Base-by-base conservation (phyloP, 192 early-diverging fungal genomes). In the Ambispora gerdemannii region DNA sequence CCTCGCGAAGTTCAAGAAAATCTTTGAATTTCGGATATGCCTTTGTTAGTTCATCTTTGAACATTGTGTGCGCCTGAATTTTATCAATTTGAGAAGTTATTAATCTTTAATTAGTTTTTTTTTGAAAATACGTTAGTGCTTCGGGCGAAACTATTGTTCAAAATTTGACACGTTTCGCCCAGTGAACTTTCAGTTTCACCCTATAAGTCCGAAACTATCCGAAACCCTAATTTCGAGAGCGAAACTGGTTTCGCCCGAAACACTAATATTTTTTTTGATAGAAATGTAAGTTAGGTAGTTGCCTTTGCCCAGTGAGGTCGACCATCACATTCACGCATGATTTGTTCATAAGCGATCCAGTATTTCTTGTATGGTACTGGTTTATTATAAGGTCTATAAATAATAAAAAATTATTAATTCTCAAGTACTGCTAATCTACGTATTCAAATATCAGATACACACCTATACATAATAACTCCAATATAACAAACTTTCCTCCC, bases 271-370 rank as follows among this genome's bases (percentile, higher is more conserved):
- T n/a, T n/a, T n/a, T n/a, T n/a, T n/a, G n/a, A n/a, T n/a, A n/a
- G n/a, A n/a, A n/a, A 50, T 27, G 13, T 50, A 24, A 3, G 19
- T 33, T 47, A 32, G 33, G 24, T 20, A 31, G 28, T 58, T 73
- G 75, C 83, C 75, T 91, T 91, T 60, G 89, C 91, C 91, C 91
- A 92, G 63, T 92, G 89, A 43, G 91, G 91, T 19, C 89, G 76
- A 0, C 91, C 91, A 6, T 70, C 74, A 22, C 80, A 82, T 1
- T 78, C 75, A 22, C 86, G 74, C 91, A 92, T 90, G 36, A 91
- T 86, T 32, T 85, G 75, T 75, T 92, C 91, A 60, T 81, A 92
- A 0, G 74, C 87, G 15, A 71, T 62, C 91, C 89, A 91, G 63
- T 88, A 89, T 20, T 86, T 81, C 58, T 85, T 87, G 72, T 92